These are phyloP conservation scores for Xenosphaeropsis pyriputrescens DNA, from an alignment of 2,329 filamentous ascomycete species.

Conservation along the genomic window DNA sequence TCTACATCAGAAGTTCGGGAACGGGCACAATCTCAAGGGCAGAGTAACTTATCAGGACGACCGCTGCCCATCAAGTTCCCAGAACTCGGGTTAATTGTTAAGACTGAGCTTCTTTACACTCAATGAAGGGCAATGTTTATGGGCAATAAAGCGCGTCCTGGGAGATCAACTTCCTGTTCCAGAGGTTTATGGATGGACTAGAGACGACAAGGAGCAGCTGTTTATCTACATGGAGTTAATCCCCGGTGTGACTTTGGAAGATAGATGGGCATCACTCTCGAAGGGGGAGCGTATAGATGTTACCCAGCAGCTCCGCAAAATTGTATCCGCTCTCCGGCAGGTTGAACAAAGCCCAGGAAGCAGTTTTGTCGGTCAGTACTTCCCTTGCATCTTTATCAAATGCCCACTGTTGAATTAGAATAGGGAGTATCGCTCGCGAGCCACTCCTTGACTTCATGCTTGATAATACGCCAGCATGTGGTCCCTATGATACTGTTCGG, in stretches of 20 bases:
- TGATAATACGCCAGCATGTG: no score
- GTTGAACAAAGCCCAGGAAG: no score
- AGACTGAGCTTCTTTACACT: constrained; percentile 15
- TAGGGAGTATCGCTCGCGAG: no score
- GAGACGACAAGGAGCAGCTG: constrained; percentile 10
- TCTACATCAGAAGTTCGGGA: background rate
- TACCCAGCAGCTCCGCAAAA: background rate
- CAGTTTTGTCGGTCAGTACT: no score
- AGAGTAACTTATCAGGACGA: background rate
- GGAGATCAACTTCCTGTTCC: constrained; percentile 17
- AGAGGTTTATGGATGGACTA: constrained; percentile 20
- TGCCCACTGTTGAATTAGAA: no score
- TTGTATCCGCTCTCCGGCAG: constrained; percentile 6
- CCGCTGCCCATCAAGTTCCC: constrained; percentile 15
- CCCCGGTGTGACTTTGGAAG: constrained; percentile 12
- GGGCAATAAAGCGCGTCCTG: constrained; percentile 11
- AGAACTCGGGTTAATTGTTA: constrained; percentile 18
- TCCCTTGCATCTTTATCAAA: no score
- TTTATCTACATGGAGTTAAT: constrained; percentile 16
- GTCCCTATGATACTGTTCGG: no score
- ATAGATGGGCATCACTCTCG: constrained; percentile 7
- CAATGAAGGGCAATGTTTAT: constrained; percentile 18
- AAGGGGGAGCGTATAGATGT: no score
- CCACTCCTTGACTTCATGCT: no score
- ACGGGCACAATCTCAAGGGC: background rate